Percentiles rank a stretch among this genome's conserved stretches.
Conservation (phyloP, 78 protist species). For the Dictyostelium capitatum region DNA sequence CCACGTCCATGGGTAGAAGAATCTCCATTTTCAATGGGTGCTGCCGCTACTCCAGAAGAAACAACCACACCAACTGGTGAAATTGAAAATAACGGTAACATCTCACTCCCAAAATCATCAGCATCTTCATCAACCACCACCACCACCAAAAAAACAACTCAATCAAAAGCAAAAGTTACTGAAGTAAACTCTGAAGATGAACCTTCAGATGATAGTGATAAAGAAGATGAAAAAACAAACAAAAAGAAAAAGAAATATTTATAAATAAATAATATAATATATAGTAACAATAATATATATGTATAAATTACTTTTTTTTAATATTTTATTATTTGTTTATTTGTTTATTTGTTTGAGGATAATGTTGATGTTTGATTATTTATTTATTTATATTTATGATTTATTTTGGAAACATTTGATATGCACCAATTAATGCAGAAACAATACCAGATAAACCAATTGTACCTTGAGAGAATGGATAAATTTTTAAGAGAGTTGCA, state of each 20-base stretch:
- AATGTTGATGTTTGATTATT: neutral
- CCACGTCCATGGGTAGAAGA: conserved; percentile 77
- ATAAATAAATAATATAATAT: conserved; percentile 16
- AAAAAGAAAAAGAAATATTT: conserved; percentile 35
- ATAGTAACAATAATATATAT: neutral
- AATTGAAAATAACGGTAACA: neutral
- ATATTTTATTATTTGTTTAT: neutral
- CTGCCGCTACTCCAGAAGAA: conserved; percentile 13
- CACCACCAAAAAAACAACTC: neutral
- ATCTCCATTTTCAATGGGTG: conserved; percentile 45
- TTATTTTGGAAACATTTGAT: conserved; percentile 62
- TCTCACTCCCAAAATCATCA: neutral
- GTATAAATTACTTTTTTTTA: neutral
- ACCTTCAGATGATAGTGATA: neutral
- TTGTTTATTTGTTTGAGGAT: neutral
- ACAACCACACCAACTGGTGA: neutral
- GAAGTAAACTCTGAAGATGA: neutral
- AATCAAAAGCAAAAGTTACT: conserved; percentile 4
- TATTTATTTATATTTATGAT: neutral
- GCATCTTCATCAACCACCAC: neutral
- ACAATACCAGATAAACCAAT: conserved; percentile 56
- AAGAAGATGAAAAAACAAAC: conserved; percentile 3
- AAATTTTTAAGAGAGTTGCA: conserved; percentile 60
- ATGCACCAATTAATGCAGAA: conserved; percentile 73
- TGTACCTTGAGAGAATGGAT: conserved; percentile 49